Conservation (phyloP, 2,329 filamentous ascomycete species). For the Microdochium trichocladiopsis region DNA sequence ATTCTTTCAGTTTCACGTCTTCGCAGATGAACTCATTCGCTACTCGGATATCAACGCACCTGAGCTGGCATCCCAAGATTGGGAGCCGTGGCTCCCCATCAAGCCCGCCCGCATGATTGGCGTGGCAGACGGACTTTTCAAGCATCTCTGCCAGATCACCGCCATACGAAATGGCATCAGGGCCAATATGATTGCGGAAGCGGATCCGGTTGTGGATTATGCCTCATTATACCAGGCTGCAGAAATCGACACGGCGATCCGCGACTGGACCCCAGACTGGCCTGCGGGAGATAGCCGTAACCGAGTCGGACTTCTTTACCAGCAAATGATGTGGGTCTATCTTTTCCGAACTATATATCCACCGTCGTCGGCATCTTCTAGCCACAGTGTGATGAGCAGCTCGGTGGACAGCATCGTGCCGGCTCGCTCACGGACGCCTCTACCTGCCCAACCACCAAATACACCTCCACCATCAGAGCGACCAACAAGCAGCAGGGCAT, state of each 20-base stretch:
- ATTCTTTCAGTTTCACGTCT: conserved; percentile 81
- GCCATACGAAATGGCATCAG: conserved; percentile 70
- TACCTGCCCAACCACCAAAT: conserved; percentile 5
- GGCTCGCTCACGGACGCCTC: conserved; percentile 6
- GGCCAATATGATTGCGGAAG: conserved; percentile 51
- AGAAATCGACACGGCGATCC: conserved; percentile 68
- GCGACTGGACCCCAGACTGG: conserved; percentile 64
- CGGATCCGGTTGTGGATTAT: conserved; percentile 68
- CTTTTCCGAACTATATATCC: conserved; percentile 55
- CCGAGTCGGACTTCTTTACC: conserved; percentile 50
- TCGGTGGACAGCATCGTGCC: conserved; percentile 8
- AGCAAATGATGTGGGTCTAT: conserved; percentile 61
- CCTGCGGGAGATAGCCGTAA: conserved; percentile 49
- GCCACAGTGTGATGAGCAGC: conserved; percentile 1
- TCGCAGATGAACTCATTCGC: conserved; percentile 54
- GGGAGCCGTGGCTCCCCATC: conserved; percentile 32
- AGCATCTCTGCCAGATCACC: conserved; percentile 72
- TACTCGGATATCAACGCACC: conserved; percentile 30
- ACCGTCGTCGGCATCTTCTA: conserved; percentile 23
- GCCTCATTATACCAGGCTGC: conserved; percentile 64
- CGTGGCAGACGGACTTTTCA: conserved; percentile 75
- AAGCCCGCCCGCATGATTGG: conserved; percentile 60
- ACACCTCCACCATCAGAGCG: conserved; percentile 10
- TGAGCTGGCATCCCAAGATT: conserved; percentile 34
- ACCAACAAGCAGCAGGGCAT: conserved; percentile 9